These are phyloP conservation scores for Populus hybrid DNA, from an alignment of 441 rosid genomes.

Conservation along the genomic window DNA sequence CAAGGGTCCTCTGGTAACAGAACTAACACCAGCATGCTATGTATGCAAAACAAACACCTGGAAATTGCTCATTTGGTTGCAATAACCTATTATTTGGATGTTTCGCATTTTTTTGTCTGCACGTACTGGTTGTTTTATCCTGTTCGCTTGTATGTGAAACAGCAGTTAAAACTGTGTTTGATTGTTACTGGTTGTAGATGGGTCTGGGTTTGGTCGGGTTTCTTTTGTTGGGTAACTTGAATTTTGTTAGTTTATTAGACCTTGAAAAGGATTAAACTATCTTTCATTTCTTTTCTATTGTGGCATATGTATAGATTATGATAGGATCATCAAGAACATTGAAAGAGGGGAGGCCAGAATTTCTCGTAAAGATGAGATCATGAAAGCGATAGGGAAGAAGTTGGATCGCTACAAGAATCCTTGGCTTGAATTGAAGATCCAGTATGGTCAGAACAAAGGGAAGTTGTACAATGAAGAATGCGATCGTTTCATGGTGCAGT, in stretches of 20 bases:
- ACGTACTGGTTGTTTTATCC: neutral
- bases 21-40: neutral
- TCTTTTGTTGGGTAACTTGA: neutral
- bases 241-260: neutral
- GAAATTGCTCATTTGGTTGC: neutral
- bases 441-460: conserved; percentile 99
- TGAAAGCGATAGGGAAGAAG: conserved; percentile 98
- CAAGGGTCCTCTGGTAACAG: neutral
- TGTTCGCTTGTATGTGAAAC: neutral
- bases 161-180: neutral
- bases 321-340: conserved; percentile 96
- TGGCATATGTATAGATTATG: conserved; percentile 54
- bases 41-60: neutral
- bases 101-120: neutral
- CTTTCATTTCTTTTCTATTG: neutral
- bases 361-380: conserved; percentile 94
- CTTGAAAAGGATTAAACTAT: neutral
- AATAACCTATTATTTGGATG: neutral
- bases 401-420: conserved; percentile 98
- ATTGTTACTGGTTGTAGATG: neutral
- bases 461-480: conserved; percentile 98
- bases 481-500: conserved; percentile 88
- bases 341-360: conserved; percentile 98
- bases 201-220: neutral
- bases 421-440: conserved; percentile 97